Base-by-base conservation (phyloP, 1,284 basidiomycete genomes). In the Cronartium ribicola region DNA sequence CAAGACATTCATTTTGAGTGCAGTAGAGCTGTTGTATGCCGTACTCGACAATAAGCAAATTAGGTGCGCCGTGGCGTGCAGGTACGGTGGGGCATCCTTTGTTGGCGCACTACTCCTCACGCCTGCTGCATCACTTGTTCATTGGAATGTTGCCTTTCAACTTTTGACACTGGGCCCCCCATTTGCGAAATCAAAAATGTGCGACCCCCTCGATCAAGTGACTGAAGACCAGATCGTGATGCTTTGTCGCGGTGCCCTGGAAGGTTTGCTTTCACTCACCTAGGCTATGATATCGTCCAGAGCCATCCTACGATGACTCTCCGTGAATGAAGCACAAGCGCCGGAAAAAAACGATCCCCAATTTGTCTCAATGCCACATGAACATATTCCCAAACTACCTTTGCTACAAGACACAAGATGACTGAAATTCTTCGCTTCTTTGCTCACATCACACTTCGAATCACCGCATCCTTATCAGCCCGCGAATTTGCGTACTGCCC, bases 401-500 rank as follows among this genome's bases (percentile, higher is more conserved):
- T 55, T 0, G 29, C 29, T 29, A 29, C 29, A 29, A 29, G 29
- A 29, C 29, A 29, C 29, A 29, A 29, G 1, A 29, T 29, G 29
- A 29, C 29, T 29, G 29, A 29, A 29, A 29, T 29, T 29, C 29
- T 29, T 29, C 2, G 29, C 29, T 29, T 29, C 29, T 29, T 29
- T 1, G 29, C 29, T 29, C 29, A 29, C 29, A 29, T 29, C 29
- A 6, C 51, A n/a, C 5, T 55, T 1, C 29, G 7, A n/a, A 0
- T n/a, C 51, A 13, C 51, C 51, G 2, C 17, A 1, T n/a, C 51
- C 29, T 55, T 29, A 55, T 20, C 22, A 66, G 64, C 70, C 41
- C 51, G 64, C 40, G 40, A 66, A 3, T 66, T 66, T 64, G 66
- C 70, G 14, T 73, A 73, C 48, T 73, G 63, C 8, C 70, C 70